Base-by-base conservation (phyloP, 2,329 filamentous ascomycete genomes). In the Fusarium sp. region DNA sequence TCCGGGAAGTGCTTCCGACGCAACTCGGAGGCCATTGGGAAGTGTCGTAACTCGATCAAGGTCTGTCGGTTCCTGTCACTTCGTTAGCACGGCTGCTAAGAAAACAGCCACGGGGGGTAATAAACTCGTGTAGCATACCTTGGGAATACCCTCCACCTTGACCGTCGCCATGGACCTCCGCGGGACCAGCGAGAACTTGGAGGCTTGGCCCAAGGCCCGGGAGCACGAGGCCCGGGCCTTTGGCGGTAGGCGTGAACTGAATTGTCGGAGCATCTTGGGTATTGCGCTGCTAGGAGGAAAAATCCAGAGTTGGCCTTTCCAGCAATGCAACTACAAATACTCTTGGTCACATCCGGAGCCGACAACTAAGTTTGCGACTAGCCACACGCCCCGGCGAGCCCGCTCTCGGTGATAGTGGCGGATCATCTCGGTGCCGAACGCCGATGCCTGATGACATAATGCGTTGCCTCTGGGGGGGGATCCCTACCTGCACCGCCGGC, bases 1-100 rank as follows among this genome's bases (percentile, higher is more conserved):
- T 43, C 96, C 96, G 1, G 95, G 95, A 11, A 98, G 88, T 60
- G 95, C 94, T 80, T 99, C 96, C 46, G 95, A 97, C 27, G 96
- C 96, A 63, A 99, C 94, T 62, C 95, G 93, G 71, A 99, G 85
- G 77, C 96, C 96, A 87, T 99, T 99, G 52, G 94, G 86, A 15
- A 99, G 89, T 2, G 91, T 95, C 8, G 95, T 97, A 76, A 98
- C 91, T 72, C 92, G 86, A 80, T 98, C 94, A 75, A 97, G 89
- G 70, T 97, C 94, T 51, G 91, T 91, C 13, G 94, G 94, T 78
- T 98, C 95, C 81, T 82, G 30, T n/a, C n/a, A 0, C 43, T 16
- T 15, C 7, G 30, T 70, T n/a, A 70, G 18, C 11, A 13, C 8
- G 40, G 12, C 10, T 4, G 9, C 6, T 8, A 1, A 6, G n/a